Evolutionary conservation across 768 basidiomycete genomes (phyloP).

Genomic region (Termitomyces sp.): DNA sequence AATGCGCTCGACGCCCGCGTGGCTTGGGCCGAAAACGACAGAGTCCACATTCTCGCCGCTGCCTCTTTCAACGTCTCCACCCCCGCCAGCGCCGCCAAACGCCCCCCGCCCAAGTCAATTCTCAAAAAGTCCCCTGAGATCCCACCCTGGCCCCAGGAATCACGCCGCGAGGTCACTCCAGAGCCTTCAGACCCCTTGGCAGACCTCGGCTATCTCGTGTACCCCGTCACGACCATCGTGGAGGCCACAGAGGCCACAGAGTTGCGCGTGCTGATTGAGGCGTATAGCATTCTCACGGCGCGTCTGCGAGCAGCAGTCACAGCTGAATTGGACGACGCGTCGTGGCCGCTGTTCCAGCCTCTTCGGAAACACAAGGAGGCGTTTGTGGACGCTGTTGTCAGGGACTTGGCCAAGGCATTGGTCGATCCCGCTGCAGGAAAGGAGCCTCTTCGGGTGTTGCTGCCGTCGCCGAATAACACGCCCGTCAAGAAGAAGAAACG

Average conservation of each 20-base stretch:
- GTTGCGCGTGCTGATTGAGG: slow-evolving; percentile 61
- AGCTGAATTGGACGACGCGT: slow-evolving; percentile 47
- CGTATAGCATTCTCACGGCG: slow-evolving; percentile 64
- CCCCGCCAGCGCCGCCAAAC: slow-evolving; percentile 30
- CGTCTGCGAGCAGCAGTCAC: slow-evolving; percentile 49
- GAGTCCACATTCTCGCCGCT: slow-evolving; percentile 35
- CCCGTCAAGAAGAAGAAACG: slow-evolving; percentile 53
- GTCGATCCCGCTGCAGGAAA: slow-evolving; percentile 43
- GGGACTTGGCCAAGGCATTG: slow-evolving; percentile 64
- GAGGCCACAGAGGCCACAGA: slow-evolving; percentile 31
- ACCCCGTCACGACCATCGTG: slow-evolving; percentile 58
- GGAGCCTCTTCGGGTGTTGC: slow-evolving; percentile 20
- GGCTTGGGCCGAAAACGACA: slow-evolving; percentile 47
- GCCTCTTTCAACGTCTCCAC: slow-evolving; percentile 21
- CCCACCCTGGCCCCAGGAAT: slow-evolving; percentile 37
- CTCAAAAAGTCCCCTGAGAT: slow-evolving; percentile 47
- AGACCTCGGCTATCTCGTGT: slow-evolving; percentile 58
- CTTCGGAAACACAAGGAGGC: slow-evolving; percentile 46
- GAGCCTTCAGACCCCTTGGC: slow-evolving; percentile 67
- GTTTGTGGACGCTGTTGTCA: slow-evolving; percentile 54
- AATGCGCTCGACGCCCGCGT: slow-evolving; percentile 35
- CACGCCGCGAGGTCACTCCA: slow-evolving; percentile 63
- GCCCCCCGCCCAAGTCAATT: slow-evolving; percentile 58
- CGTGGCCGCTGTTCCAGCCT: slow-evolving; percentile 71
- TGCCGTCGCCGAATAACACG: slow-evolving; percentile 69